Percentiles rank a stretch among this genome's conserved stretches.
Conservation (phyloP, 495 filamentous ascomycete species). For the Penicillium bialowiezense region DNA sequence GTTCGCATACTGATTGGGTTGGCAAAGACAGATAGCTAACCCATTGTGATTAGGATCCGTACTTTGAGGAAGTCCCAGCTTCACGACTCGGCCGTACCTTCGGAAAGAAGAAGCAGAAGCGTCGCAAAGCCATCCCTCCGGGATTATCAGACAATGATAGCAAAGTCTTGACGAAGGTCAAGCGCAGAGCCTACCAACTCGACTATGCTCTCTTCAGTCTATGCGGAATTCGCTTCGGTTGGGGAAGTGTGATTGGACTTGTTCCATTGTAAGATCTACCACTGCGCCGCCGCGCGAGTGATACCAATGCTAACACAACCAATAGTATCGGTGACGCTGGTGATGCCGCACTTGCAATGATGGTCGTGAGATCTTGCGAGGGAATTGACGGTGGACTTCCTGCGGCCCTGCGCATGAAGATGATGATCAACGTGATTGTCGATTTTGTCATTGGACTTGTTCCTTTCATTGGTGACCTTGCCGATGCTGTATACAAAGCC, state of each 20-base stretch:
- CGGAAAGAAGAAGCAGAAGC: conserved; percentile 60
- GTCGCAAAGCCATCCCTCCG: conserved; percentile 64
- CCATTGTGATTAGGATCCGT: conserved; percentile 55
- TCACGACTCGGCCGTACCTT: conserved; percentile 59
- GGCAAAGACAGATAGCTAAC: conserved; percentile 1
- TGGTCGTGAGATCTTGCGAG: conserved; percentile 64
- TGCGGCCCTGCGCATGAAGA: conserved; percentile 48
- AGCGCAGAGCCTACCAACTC: conserved; percentile 73
- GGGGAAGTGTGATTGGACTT: conserved; percentile 75
- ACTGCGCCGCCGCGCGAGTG: background rate
- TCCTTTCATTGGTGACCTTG: conserved; percentile 81
- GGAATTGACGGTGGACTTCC: conserved; percentile 72
- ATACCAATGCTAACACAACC: conserved; percentile 7
- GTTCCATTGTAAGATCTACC: conserved; percentile 65
- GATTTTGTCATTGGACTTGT: conserved; percentile 82
- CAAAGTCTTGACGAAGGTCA: conserved; percentile 74
- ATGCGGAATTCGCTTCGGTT: conserved; percentile 76
- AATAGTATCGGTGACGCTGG: conserved; percentile 69
- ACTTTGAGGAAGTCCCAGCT: conserved; percentile 69
- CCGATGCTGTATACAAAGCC: conserved; percentile 63
- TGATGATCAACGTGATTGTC: conserved; percentile 73
- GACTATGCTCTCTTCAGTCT: conserved; percentile 77
- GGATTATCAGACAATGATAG: conserved; percentile 78
- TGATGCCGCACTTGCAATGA: conserved; percentile 58
- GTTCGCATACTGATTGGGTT: conserved; percentile 13